Evolutionary conservation across 495 filamentous ascomycete species (phyloP).

Genomic region (Xylaria grammica): DNA sequence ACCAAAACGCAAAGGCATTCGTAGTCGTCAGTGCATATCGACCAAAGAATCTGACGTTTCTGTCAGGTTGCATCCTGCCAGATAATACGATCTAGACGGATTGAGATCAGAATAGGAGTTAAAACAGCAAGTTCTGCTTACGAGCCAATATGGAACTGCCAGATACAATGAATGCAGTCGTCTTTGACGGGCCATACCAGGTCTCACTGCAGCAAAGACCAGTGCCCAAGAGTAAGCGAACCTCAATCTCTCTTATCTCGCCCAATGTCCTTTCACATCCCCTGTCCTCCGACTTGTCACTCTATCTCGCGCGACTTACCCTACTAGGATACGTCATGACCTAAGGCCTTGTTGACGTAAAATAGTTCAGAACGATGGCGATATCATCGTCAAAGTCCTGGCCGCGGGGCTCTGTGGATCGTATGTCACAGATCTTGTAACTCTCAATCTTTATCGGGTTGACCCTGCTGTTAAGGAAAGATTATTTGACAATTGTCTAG

Average conservation of each 20-base stretch:
- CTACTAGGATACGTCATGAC: background rate
- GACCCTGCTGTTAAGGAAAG: conserved; percentile 12
- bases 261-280: background rate
- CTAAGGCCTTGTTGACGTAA: conserved; percentile 7
- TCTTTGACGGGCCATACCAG: conserved; percentile 69
- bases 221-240: conserved; percentile 56
- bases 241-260: background rate
- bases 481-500: conserved; percentile 47
- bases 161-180: conserved; percentile 69
- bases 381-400: conserved; percentile 84
- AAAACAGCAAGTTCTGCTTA: conserved; percentile 8
- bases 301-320: background rate
- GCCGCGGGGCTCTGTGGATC: conserved; percentile 91
- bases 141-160: conserved; percentile 30
- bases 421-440: conserved; percentile 52
- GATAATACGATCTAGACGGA: background rate
- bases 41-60: conserved; percentile 1
- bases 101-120: conserved; percentile 4
- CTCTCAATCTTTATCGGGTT: conserved; percentile 6
- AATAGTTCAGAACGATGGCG: conserved; percentile 68
- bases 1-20: background rate
- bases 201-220: conserved; percentile 69
- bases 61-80: conserved; percentile 7
- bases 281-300: conserved; percentile 32
- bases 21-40: conserved; percentile 8